Base-by-base conservation (phyloP, 768 basidiomycete species). In the Boletus coccyginus region DNA sequence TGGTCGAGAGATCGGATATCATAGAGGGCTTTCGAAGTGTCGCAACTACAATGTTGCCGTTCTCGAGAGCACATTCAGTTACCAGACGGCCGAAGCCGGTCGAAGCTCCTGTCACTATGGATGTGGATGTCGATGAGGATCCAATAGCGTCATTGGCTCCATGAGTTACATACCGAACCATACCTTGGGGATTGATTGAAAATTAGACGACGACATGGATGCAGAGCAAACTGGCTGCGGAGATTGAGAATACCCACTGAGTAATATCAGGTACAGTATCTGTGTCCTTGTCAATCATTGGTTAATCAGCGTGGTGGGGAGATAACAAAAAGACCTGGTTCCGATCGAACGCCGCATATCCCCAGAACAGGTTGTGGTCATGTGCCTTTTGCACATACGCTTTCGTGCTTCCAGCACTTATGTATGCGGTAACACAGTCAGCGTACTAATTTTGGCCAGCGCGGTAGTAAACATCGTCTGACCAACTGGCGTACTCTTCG, bases 31-130 rank as follows among this genome's bases (percentile, higher is more conserved):
- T 74, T 52, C 81, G 77, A 27, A 78, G 66, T 16, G 80, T 77
- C 17, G 81, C 79, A 46, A 78, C 69, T 29, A 71, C 78, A 11
- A 56, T 69, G 53, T 76, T 76, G n/a, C 78, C 78, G 2, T 67
- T 61, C 24, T 59, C 56, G 29, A 80, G 72, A n/a, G 69, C 74
- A 35, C 16, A 27, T 59, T 76, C 73, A 21, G 66, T 66, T 38
- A 73, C 60, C 12, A 61, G 46, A 17, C 71, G 73, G 0, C 79
- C 79, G 45, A 80, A 70, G 32, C 79, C 77, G 7, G 70, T 64
- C 7, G 73, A 75, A 8, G 76, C 62, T 27, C 78, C 78, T 29
- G 76, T 78, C 33, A 78, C 80, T 77, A 14, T 44, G 33, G 13
- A 27, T 24, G 31, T n/a, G 31, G n/a, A 27, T 24, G 31, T n/a